Conservation (phyloP, 129 eudicot species). For the Sambucus nigra region DNA sequence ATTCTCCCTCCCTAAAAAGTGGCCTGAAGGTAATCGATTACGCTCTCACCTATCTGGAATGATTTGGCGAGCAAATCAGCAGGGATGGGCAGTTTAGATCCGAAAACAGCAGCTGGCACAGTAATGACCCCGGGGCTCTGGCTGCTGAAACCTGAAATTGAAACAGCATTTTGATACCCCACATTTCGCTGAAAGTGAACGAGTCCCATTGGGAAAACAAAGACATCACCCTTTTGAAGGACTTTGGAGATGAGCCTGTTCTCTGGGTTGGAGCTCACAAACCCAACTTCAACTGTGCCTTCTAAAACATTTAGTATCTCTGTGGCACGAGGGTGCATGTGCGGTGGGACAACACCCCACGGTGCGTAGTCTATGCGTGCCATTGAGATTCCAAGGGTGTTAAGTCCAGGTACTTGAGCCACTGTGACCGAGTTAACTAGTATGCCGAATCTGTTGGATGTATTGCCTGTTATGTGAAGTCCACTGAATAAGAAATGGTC, state of each 20-base stretch:
- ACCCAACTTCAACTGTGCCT: conserved; percentile 21
- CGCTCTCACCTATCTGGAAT: conserved; percentile 20
- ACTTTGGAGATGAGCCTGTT: conserved; percentile 16
- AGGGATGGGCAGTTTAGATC: conserved; percentile 17
- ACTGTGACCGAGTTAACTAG: conserved; percentile 12
- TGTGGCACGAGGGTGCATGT: conserved; percentile 33
- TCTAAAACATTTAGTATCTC: conserved; percentile 17
- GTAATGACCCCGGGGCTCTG: conserved; percentile 21
- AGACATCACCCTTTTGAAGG: conserved; percentile 21
- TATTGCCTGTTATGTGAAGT: conserved; percentile 18
- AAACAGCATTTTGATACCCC: conserved; percentile 14
- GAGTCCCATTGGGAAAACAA: conserved; percentile 25
- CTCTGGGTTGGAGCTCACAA: conserved; percentile 19
- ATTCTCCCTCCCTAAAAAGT: background rate
- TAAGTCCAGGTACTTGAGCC: conserved; percentile 26
- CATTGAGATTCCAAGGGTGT: conserved; percentile 22
- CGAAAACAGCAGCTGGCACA: conserved; percentile 21
- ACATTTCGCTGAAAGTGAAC: conserved; percentile 21
- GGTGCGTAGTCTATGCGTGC: conserved; percentile 23
- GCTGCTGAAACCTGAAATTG: conserved; percentile 15
- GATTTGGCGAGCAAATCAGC: conserved; percentile 20
- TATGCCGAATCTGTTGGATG: conserved; percentile 14
- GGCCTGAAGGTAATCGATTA: conserved; percentile 15
- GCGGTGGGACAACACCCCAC: conserved; percentile 24
- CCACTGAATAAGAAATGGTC: conserved; percentile 20